Evolutionary conservation across 495 filamentous ascomycete genomes (phyloP), one percentile per base, ranked within the genome.

Genomic region (Parathielavia hyrcaniae): DNA sequence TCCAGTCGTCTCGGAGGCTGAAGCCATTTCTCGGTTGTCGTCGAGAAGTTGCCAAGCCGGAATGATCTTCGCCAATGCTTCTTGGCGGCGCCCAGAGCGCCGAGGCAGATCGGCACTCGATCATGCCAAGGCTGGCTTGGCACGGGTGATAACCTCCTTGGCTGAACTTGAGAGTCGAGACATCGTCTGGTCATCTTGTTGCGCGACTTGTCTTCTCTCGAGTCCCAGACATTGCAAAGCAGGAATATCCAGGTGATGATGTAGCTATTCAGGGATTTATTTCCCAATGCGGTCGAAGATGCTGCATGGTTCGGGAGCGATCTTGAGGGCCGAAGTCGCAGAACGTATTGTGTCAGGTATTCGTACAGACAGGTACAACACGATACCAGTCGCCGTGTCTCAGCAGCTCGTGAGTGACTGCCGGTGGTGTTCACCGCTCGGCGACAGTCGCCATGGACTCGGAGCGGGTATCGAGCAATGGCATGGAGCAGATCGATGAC

Each of bases 31-130:
- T 45, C 46, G 44, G 23, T 34, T 16, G 46, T n/a, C 35, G 14
- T 47, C 23, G 56, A 26, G 16, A 58, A 41, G 22, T 43, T 48
- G 65, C 66, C 66, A 66, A 68, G 66, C 60, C 63, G 63, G 61
- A 61, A 66, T 58, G 50, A 10, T 20, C 19, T 57, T 52, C 53
- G 47, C 41, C 19, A 46, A 17, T 26, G 57, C 35, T 48, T 63
- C 61, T 60, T 34, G 55, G 34, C 16, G 22, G 26, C 55, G 20
- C 61, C 46, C 34, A 26, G 38, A 35, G 8, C 45, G 32, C 53
- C 23, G n/a, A 43, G 44, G n/a, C 14, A 50, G 38, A 54, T 59
- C 51, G 50, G 39, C 50, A n/a, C 47, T 54, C 35, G 22, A 11
- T 6, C n/a, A 46, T 30, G 44, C 58, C 53, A 54, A 36, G 35